Evolutionary conservation across 495 filamentous ascomycete genomes (phyloP), one percentile per base, ranked within the genome.

Genomic region (Neurospora tetrasperma): DNA sequence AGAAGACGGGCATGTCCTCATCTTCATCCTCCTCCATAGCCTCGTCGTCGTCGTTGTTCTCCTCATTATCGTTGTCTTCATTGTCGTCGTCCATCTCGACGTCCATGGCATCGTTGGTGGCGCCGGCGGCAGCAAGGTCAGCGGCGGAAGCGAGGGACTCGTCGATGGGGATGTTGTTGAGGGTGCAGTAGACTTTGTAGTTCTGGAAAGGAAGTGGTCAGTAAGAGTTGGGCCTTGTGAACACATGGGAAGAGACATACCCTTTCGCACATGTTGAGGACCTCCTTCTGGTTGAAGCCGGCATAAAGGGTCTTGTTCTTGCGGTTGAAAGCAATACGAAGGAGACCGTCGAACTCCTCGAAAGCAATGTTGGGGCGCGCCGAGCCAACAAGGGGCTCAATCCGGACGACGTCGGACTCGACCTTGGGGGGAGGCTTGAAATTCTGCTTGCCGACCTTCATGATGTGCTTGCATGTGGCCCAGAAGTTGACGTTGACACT

Each of bases 401-500:
- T 80, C 43, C 78, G 73, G 44, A 80, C 78, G 27, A 80, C 79
- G 75, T 89, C 93, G 14, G 89, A 92, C 81, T 98, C 95, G 23
- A 98, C 95, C 78, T 91, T 87, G 11, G 95, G 95, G 23, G 95
- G 94, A 2, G 96, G 96, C 76, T 92, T 94, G 86, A 96, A 98
- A 84, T 98, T 98, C 81, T 95, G 94, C 75, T 90, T 90, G 41
- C 94, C 93, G 40, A 97, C 94, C 83, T 96, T 96, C 76, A 94
- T 91, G 76, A 96, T 90, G 78, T 97, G 93, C 66, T 89, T 89
- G 46, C 94, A 90, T 74, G 90, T 92, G 18, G 94, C 91, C 91
- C 92, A 97, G 88, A 98, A 97, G 80, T 98, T 96, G 35, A 92
- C 93, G 75, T 98, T 98, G 40, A 96, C 94, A 9, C 87, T 90